These are phyloP conservation scores for Sarcomyxa edulis DNA, from an alignment of 768 basidiomycete species.

Conservation along the genomic window DNA sequence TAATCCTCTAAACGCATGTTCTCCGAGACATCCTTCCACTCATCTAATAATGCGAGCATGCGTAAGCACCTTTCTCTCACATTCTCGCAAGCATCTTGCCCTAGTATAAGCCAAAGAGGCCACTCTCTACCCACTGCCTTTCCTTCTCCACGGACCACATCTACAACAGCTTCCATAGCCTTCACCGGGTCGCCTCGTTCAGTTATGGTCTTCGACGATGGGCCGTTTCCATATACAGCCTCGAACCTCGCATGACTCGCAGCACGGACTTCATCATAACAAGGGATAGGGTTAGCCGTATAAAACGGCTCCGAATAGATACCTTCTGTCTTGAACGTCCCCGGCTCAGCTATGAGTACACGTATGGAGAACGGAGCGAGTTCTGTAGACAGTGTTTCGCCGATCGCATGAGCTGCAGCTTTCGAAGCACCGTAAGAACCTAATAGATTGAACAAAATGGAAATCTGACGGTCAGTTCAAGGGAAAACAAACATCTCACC, in stretches of 20 bases:
- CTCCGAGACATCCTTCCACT: conserved; percentile 21
- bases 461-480: not conserved
- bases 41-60: conserved; percentile 17
- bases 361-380: conserved; percentile 31
- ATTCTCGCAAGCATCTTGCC: conserved; percentile 20
- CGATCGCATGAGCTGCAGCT: conserved; percentile 34
- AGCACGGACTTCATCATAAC: conserved; percentile 24
- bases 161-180: conserved; percentile 24
- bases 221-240: conserved; percentile 10
- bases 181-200: conserved; percentile 30
- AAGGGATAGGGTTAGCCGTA: conserved; percentile 24
- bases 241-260: conserved; percentile 12
- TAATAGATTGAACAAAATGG: not conserved
- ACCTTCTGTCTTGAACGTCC: conserved; percentile 33
- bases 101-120: conserved; percentile 18
- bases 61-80: conserved; percentile 16
- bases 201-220: too few relatives aligned
- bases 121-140: conserved; percentile 14
- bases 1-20: conserved; percentile 2
- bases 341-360: conserved; percentile 35
- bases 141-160: conserved; percentile 29
- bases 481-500: conserved; percentile 5
- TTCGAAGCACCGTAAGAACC: conserved; percentile 35
- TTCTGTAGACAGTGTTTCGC: conserved; percentile 33
- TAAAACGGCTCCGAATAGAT: conserved; percentile 16